Base-by-base conservation (phyloP, 2,329 filamentous ascomycete genomes). In the Penicillium freii region DNA sequence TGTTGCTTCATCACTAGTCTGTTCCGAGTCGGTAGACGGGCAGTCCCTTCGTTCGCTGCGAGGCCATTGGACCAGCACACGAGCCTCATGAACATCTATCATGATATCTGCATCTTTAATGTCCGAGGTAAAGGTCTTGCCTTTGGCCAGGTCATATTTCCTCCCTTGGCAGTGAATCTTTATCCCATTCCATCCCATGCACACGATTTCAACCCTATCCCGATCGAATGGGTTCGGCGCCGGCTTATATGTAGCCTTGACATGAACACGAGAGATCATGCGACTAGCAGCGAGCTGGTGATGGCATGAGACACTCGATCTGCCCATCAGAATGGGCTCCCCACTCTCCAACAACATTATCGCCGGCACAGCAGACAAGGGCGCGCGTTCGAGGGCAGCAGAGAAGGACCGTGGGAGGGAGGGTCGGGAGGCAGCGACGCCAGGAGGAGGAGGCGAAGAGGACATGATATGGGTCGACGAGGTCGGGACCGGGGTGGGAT, bases 281-380 rank as follows among this genome's bases (percentile, higher is more conserved):
- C 92, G 90, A 77, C 96, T 96, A 66, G 91, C 86, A 27, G 94
- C 94, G 15, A 99, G 83, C 76, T 97, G 93, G 74, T 93, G 94
- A 71, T 97, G 87, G n/a, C 92, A 96, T 15, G 92, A 96, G 75
- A 91, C 93, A 78, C 91, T 96, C 6, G 92, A 97, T 64, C 94
- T 86, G 62, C 94, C 94, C 88, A 99, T 94, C 60, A 89, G 82
- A 34, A 96, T 78, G 15, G 86, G 80, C 67, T 96, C 90, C 62
- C 93, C 92, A 75, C 89, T 91, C 64, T 87, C 88, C 54, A 87
- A 87, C 19, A 97, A 84, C 72, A 90, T 85, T 62, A 97, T 81
- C 23, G 87, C 86, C n/a, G 92, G 91, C 50, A 99, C 87, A 50
- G 89, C 84, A 51, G 88, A 88, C 51, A 99, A 83, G 40, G 94